Conservation (phyloP, 768 basidiomycete genomes). For the Amanita rimosa region DNA sequence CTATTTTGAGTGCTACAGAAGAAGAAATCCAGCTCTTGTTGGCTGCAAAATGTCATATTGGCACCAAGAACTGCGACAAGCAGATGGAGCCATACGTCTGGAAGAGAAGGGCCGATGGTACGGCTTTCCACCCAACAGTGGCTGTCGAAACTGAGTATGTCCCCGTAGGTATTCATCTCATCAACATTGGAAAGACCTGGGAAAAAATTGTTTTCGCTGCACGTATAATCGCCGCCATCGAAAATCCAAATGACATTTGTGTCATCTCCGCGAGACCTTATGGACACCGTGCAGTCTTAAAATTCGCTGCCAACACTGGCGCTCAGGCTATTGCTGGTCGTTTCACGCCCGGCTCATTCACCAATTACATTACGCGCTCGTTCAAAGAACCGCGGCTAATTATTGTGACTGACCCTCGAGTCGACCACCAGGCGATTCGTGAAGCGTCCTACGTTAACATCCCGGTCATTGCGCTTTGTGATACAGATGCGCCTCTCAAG, state of each 20-base stretch:
- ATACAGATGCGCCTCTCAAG: slow-evolving; percentile 95
- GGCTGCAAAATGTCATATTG: slow-evolving; percentile 93
- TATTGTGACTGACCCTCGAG: slow-evolving; percentile 96
- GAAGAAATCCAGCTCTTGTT: slow-evolving; percentile 95
- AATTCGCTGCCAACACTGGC: slow-evolving; percentile 96
- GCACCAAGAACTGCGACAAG: slow-evolving; percentile 99
- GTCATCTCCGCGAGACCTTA: slow-evolving; percentile 98
- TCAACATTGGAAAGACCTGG: slow-evolving; percentile 99
- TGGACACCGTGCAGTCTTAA: slow-evolving; percentile 98
- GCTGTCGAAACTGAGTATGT: background rate
- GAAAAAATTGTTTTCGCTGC: slow-evolving; percentile 98
- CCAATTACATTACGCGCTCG: slow-evolving; percentile 98
- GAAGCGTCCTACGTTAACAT: slow-evolving; percentile 99
- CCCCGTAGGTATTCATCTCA: slow-evolving; percentile 79
- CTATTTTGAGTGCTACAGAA: slow-evolving; percentile 87
- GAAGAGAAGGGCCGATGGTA: slow-evolving; percentile 93
- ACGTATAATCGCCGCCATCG: slow-evolving; percentile 92
- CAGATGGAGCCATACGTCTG: slow-evolving; percentile 98
- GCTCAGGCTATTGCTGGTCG: slow-evolving; percentile 98
- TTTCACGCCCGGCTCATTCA: slow-evolving; percentile 98
- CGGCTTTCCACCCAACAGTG: slow-evolving; percentile 15
- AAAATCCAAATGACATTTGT: slow-evolving; percentile 97
- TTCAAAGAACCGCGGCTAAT: slow-evolving; percentile 99
- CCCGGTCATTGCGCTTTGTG: slow-evolving; percentile 97
- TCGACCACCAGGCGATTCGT: slow-evolving; percentile 99